Evolutionary conservation across 352 stramenopile genomes (phyloP).

Genomic region (Globisporangium nunn): DNA sequence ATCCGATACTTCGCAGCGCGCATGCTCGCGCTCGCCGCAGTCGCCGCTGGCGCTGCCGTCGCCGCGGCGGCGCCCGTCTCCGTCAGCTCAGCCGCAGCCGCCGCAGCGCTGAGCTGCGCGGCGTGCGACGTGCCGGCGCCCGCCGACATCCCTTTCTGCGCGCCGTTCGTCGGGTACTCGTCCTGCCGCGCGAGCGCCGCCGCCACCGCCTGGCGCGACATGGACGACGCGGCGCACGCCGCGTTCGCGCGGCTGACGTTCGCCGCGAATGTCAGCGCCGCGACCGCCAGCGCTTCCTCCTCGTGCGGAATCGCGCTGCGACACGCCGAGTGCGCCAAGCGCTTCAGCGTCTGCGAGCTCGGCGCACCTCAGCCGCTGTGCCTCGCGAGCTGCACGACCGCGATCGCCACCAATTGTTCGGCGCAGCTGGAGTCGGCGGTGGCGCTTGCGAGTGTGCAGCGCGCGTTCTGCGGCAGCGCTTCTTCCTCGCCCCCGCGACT

Average conservation of each 20-base stretch:
- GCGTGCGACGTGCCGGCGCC: constrained; percentile 46
- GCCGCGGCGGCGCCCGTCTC: neutral
- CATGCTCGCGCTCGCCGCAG: neutral
- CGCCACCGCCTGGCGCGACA: constrained; percentile 31
- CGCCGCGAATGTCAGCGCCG: constrained; percentile 3
- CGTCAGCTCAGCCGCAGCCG: too few relatives aligned
- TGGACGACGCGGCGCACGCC: constrained; percentile 35
- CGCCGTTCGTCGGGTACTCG: constrained; percentile 39
- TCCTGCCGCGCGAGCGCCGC: constrained; percentile 28
- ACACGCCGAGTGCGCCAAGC: constrained; percentile 39
- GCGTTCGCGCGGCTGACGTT: constrained; percentile 31
- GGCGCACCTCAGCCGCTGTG: constrained; percentile 53
- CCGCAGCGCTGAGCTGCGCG: constrained; percentile 16
- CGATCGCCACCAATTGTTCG: constrained; percentile 37
- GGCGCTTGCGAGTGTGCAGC: constrained; percentile 9
- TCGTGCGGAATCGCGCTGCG: constrained; percentile 31
- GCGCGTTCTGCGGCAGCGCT: constrained; percentile 25
- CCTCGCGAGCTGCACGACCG: constrained; percentile 30
- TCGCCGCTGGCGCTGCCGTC: neutral
- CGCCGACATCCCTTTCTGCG: constrained; percentile 49
- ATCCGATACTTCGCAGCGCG: too few relatives aligned
- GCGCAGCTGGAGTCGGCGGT: constrained; percentile 6
- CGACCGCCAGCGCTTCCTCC: neutral
- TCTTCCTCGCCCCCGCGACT: constrained; percentile 4
- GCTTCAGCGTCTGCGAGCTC: constrained; percentile 70